Base-by-base conservation (phyloP, 2,329 filamentous ascomycete genomes). In the Neoscytalidium dimidiatum region DNA sequence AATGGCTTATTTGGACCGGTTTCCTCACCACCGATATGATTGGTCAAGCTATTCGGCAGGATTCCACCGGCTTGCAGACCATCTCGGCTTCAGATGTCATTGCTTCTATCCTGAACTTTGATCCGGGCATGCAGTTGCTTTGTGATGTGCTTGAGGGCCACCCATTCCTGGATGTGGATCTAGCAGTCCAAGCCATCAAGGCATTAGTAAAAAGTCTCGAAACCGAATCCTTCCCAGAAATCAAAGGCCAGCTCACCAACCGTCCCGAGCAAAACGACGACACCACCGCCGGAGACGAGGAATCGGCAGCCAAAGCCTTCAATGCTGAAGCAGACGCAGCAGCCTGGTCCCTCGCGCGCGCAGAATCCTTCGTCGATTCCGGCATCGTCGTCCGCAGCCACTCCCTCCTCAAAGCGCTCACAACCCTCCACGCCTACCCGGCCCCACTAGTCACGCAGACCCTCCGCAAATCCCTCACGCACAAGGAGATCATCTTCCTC, bases 151-250 rank as follows among this genome's bases (percentile, higher is more conserved):
- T 94, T 6, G 85, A 86, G 21, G 71, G 79, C 43, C 83, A 84
- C 5, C 90, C 89, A 7, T 86, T 87, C 70, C 82, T 92, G 19
- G 86, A 87, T 3, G 81, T 90, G 44, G 78, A 83, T 3, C 90
- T 93, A 72, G 81, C 93, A 5, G 82, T 92, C 1, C 80, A 88
- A 64, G 85, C 88, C 3, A 85, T 93, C 61, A 85, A 87, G 62
- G 78, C 85, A 2, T 80, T 93, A 17, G 90, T 93, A 80, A 83
- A 86, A 52, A 92, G 88, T 69, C 83, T 94, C 44, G 89, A 90
- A 49, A 77, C 77, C 48, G 70, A 72, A 29, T 73, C 76, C 8
- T 67, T 68, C 38, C 61, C 72, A 7, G 64, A 71, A 2, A 65
- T 68, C 46, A 67, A 65, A 81, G 67, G 82, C 77, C 68, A 83